These are phyloP conservation scores for Arabis hirsuta DNA, from an alignment of 345 rosid species.

Conservation along the genomic window DNA sequence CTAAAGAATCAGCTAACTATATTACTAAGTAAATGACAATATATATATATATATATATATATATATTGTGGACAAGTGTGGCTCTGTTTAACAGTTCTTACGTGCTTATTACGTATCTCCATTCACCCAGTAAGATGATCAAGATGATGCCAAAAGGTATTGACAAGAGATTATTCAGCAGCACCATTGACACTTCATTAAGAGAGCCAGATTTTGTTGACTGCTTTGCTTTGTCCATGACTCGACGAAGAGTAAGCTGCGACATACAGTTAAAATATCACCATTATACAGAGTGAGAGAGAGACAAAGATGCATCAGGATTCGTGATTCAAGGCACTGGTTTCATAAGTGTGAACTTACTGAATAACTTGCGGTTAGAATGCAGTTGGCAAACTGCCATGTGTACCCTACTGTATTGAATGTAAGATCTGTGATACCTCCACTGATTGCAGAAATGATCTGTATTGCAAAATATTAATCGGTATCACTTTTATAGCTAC, in stretches of 20 bases:
- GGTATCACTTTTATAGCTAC: constrained; percentile 14
- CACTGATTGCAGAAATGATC: constrained; percentile 85
- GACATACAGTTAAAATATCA: constrained; percentile 14
- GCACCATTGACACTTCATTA: constrained; percentile 90
- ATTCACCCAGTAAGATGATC: constrained; percentile 71
- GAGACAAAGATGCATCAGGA: constrained; percentile 15
- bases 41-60: background rate
- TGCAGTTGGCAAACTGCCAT: constrained; percentile 83
- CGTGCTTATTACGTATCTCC: constrained; percentile 72
- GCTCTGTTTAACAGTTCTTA: constrained; percentile 46
- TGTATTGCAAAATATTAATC: constrained; percentile 43
- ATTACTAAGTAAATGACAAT: background rate
- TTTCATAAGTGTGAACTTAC: constrained; percentile 44
- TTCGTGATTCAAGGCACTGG: constrained; percentile 17
- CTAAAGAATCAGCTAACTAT: constrained; percentile 13
- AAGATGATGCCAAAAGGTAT: constrained; percentile 72
- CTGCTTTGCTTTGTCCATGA: constrained; percentile 94
- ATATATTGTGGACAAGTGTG: constrained; percentile 6
- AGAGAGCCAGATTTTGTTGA: constrained; percentile 72
- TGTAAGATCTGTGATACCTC: constrained; percentile 88
- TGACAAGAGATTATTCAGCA: constrained; percentile 83
- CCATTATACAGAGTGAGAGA: background rate
- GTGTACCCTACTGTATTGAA: constrained; percentile 72
- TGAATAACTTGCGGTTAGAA: constrained; percentile 90
- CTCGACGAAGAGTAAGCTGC: constrained; percentile 77